A percentile compares a stretch with the other conserved stretches of the same genome.
These are phyloP conservation scores for Raffaelea albimanens DNA, from an alignment of 2,329 filamentous ascomycete genomes.

Conservation along the genomic window DNA sequence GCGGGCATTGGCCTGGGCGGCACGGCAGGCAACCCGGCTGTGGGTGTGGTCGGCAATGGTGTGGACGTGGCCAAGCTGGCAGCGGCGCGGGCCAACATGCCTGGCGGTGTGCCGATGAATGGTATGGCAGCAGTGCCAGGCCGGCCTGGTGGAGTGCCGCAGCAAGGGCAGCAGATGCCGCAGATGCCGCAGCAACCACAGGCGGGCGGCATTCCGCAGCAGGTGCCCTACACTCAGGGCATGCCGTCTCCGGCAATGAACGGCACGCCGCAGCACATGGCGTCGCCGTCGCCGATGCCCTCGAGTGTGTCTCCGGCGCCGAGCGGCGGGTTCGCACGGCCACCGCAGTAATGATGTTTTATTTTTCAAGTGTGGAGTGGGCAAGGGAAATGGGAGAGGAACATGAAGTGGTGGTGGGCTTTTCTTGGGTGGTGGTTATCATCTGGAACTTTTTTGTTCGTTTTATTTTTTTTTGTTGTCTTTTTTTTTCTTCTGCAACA, in stretches of 20 bases:
- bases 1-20: slow-evolving; percentile 26
- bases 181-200: background rate
- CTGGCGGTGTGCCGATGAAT: slow-evolving; percentile 21
- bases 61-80: slow-evolving; percentile 25
- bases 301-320: slow-evolving; percentile 13
- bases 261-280: slow-evolving; percentile 10
- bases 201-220: slow-evolving; percentile 1
- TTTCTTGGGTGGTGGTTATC: too few relatives aligned
- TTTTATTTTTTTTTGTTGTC: too few relatives aligned
- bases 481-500: too few relatives aligned
- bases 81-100: slow-evolving; percentile 26
- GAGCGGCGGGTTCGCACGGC: slow-evolving; percentile 7
- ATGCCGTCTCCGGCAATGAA: slow-evolving; percentile 10
- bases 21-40: slow-evolving; percentile 6
- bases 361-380: too few relatives aligned
- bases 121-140: background rate
- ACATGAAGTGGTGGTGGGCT: too few relatives aligned
- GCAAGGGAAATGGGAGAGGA: too few relatives aligned
- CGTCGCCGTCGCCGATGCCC: slow-evolving; percentile 14
- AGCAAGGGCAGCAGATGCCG: background rate
- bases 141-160: background rate
- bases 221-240: slow-evolving; percentile 6
- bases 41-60: slow-evolving; percentile 22
- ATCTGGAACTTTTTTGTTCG: too few relatives aligned
- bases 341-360: slow-evolving; percentile 2